These are phyloP conservation scores for Linum tenue DNA, from an alignment of 345 rosid genomes.

Conservation along the genomic window DNA sequence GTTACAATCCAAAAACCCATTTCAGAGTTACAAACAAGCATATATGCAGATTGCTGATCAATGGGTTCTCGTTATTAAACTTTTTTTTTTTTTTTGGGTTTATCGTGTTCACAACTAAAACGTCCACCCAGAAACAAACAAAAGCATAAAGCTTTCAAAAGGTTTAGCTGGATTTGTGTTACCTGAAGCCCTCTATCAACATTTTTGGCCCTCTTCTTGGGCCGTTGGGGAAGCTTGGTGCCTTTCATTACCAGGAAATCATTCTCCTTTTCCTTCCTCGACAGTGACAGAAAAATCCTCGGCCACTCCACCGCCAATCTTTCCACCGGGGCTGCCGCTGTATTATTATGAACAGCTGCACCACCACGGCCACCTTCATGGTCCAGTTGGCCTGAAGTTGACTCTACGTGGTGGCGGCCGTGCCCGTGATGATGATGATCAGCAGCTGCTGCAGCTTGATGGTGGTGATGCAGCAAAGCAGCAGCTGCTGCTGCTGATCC, in stretches of 20 bases:
- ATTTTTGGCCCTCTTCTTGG: slow-evolving; percentile 60
- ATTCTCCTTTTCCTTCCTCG: slow-evolving; percentile 63
- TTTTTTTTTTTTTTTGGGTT: too few relatives aligned
- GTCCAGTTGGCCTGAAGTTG: slow-evolving; percentile 17
- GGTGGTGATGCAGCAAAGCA: not conserved
- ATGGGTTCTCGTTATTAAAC: too few relatives aligned
- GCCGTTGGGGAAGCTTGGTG: slow-evolving; percentile 63
- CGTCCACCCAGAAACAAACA: too few relatives aligned
- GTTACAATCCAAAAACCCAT: not conserved
- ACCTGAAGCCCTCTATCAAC: slow-evolving; percentile 62
- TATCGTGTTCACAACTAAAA: too few relatives aligned
- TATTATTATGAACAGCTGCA: not conserved
- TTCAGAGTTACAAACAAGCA: too few relatives aligned
- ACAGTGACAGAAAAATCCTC: slow-evolving; percentile 39
- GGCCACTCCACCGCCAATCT: slow-evolving; percentile 39
- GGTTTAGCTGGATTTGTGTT: not conserved
- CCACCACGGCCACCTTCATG: slow-evolving; percentile 15
- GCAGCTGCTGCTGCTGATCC: slow-evolving; percentile 17
- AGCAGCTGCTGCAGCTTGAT: slow-evolving; percentile 10
- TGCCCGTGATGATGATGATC: slow-evolving; percentile 7
- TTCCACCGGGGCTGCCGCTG: slow-evolving; percentile 11
- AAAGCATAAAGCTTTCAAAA: too few relatives aligned
- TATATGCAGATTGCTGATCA: too few relatives aligned
- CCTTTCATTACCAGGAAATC: slow-evolving; percentile 65
- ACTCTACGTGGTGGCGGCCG: slow-evolving; percentile 11